Evolutionary conservation across 108 stramenopile species (phyloP).

Genomic region (Skeletonema costatum): DNA sequence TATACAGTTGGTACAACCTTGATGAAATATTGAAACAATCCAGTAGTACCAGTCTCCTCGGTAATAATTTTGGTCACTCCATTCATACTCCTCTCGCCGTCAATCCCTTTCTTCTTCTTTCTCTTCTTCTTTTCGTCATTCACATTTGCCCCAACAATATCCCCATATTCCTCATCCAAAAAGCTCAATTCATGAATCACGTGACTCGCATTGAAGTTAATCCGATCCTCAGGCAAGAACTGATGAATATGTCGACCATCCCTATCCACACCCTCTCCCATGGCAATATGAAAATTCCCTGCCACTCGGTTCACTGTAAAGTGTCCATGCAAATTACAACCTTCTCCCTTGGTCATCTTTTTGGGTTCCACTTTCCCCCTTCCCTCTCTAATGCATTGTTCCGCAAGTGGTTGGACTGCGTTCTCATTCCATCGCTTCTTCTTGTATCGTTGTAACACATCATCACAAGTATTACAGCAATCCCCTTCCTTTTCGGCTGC

Average conservation of each 20-base stretch:
- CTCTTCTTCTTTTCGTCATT: conserved; percentile 1
- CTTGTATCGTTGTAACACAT: conserved; percentile 61
- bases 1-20: conserved; percentile 93
- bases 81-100: conserved; percentile 60
- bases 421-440: conserved; percentile 82
- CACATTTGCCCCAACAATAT: conserved; percentile 13
- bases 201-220: conserved; percentile 94
- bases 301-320: conserved; percentile 95
- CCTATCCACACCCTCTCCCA: conserved; percentile 94
- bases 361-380: conserved; percentile 59
- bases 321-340: conserved; percentile 90
- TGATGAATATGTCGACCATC: conserved; percentile 92
- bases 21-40: conserved; percentile 95
- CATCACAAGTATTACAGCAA: conserved; percentile 93
- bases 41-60: conserved; percentile 77
- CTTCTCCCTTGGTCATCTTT: conserved; percentile 81
- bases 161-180: conserved; percentile 67
- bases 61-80: conserved; percentile 75
- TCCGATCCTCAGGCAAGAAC: conserved; percentile 86
- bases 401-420: conserved; percentile 67
- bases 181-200: conserved; percentile 91
- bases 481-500: conserved; percentile 62
- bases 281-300: conserved; percentile 98
- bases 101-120: conserved; percentile 7
- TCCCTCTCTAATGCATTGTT: conserved; percentile 95